Base-by-base conservation (phyloP, 345 rosid species). In the Camelina neglecta region DNA sequence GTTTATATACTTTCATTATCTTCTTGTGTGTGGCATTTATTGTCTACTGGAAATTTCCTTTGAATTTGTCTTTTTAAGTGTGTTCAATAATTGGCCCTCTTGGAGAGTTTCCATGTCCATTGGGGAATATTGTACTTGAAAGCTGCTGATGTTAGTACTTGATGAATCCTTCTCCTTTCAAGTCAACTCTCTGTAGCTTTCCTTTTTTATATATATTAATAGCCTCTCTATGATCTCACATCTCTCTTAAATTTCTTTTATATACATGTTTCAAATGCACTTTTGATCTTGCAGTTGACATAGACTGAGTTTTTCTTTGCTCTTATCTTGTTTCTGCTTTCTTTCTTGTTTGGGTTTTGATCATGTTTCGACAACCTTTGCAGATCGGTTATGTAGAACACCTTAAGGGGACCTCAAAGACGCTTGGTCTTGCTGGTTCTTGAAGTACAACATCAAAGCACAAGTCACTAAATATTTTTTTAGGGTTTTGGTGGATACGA, bases 311-410 rank as follows among this genome's bases (percentile, higher is more conserved):
- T 85, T 85, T 18, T 80, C 81, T 29, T 29, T 0, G 36, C 60
- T 64, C 42, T 66, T 39, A 23, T 48, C 66, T 65, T 42, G 20
- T 35, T 56, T 47, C 56, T 59, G 13, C 67, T 60, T 45, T 68
- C 21, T 44, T 56, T 77, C 72, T 55, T 65, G 56, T 66, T 72
- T 1, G 5, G 83, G 78, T 76, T 31, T 70, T 80, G 86, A 88
- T 80, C 82, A 93, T 89, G 90, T 89, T 89, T 84, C 86, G 81
- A 86, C 86, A 75, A 82, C 81, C 73, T 74, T 82, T 90, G 83
- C 87, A 80, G 84, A 84, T 81, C 72, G 84, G 75, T 77, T 75
- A 73, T 78, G 75, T 59, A 78, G 89, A 86, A 77, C 71, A 86
- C 91, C 89, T 85, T 84, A 79, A 83, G 83, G 54, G 53, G 69